A percentile compares a stretch with the other conserved stretches of the same genome.
Evolutionary conservation across 1,284 basidiomycete genomes (phyloP).

Genomic region (Golubevia pallescens): DNA sequence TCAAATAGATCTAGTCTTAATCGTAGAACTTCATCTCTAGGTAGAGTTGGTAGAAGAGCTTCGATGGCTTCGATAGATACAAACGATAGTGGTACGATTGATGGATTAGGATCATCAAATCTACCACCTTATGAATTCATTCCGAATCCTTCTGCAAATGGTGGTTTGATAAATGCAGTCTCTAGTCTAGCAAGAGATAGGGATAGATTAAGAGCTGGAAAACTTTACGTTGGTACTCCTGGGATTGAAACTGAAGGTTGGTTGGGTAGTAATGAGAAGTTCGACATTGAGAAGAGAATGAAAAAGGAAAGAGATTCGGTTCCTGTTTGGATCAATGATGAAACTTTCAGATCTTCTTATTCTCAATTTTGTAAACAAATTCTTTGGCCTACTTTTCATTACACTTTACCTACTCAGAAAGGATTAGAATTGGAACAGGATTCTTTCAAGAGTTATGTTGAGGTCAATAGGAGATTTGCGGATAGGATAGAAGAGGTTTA

Average conservation of each 20-base stretch:
- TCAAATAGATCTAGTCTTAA: conserved; percentile 11
- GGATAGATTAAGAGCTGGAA: conserved; percentile 38
- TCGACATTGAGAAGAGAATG: conserved; percentile 73
- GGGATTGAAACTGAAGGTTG: conserved; percentile 46
- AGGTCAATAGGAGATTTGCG: conserved; percentile 83
- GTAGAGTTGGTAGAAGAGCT: conserved; percentile 24
- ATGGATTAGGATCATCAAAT: neutral
- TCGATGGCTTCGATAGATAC: conserved; percentile 34
- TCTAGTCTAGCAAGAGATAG: conserved; percentile 29
- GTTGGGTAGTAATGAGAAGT: conserved; percentile 60
- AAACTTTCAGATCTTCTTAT: conserved; percentile 75
- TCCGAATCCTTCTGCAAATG: conserved; percentile 55
- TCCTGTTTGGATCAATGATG: conserved; percentile 77
- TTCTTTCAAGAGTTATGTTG: conserved; percentile 78
- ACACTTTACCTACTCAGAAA: conserved; percentile 81
- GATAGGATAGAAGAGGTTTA: conserved; percentile 76
- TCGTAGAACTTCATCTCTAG: conserved; percentile 24
- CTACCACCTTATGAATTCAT: conserved; percentile 47
- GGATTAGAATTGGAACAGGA: conserved; percentile 78
- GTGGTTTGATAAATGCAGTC: conserved; percentile 61
- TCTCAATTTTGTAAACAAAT: conserved; percentile 89
- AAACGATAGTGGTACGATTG: conserved; percentile 5
- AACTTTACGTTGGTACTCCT: conserved; percentile 55
- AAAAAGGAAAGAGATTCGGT: conserved; percentile 70
- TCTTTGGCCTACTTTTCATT: conserved; percentile 85